Conservation (phyloP, 2,329 filamentous ascomycete genomes). For the Chrysosporium keratinophilum region DNA sequence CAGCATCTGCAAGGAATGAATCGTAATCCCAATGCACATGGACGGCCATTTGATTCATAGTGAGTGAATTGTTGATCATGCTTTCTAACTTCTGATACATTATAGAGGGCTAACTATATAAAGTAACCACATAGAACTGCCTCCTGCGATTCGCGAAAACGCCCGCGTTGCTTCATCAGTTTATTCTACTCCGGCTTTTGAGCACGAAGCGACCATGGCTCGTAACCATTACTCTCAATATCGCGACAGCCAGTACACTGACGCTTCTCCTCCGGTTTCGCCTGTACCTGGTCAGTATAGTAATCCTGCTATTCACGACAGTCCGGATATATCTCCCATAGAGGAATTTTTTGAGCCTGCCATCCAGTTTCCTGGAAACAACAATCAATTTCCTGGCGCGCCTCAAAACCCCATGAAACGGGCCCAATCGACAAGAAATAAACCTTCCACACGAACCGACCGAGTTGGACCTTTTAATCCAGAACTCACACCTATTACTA, state of each 20-base stretch:
- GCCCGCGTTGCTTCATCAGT: slow-evolving; percentile 10
- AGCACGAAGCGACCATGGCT: background rate
- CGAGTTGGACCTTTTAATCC: slow-evolving; percentile 10
- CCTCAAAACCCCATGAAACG: slow-evolving; percentile 3
- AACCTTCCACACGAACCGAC: background rate
- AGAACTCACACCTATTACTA: slow-evolving; percentile 16
- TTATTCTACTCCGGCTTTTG: slow-evolving; percentile 8
- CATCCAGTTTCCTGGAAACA: slow-evolving; percentile 17
- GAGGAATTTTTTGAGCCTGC: slow-evolving; percentile 20
- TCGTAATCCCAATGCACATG: background rate
- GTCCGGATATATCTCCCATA: slow-evolving; percentile 36
- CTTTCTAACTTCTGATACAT: background rate
- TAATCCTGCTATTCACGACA: slow-evolving; percentile 16
- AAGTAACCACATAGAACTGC: background rate
- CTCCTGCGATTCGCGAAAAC: slow-evolving; percentile 2
- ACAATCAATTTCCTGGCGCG: slow-evolving; percentile 22
- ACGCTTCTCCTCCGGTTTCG: slow-evolving; percentile 40
- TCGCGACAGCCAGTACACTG: slow-evolving; percentile 23
- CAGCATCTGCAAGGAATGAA: slow-evolving; percentile 1
- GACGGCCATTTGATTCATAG: slow-evolving; percentile 1
- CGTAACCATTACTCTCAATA: slow-evolving; percentile 8
- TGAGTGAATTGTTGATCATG: background rate
- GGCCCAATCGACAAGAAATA: background rate
- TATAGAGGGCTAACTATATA: background rate
- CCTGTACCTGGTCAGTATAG: slow-evolving; percentile 23